phyloP scores from a whole-genome alignment of 495 filamentous ascomycete species.

The Aspergillus nanangensis region DNA sequence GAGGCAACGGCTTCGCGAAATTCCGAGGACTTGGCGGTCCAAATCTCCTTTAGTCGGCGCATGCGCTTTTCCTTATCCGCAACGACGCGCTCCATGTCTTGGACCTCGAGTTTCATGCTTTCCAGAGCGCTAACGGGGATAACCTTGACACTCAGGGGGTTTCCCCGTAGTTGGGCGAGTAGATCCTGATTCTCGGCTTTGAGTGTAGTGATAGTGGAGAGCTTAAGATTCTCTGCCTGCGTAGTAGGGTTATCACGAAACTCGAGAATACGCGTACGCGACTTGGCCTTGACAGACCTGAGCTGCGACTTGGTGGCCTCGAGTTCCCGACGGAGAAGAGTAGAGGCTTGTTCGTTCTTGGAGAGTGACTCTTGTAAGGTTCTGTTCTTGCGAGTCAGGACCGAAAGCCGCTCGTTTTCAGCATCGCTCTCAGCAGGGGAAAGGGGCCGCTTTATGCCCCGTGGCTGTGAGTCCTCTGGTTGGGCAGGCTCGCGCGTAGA shows the following conservation, averaged over 20 bases:
- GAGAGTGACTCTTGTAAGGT: slow-evolving; percentile 74
- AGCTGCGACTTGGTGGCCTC: slow-evolving; percentile 68
- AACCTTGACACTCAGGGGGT: slow-evolving; percentile 38
- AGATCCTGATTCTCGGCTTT: slow-evolving; percentile 82
- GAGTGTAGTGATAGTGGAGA: slow-evolving; percentile 68
- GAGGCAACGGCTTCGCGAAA: slow-evolving; percentile 90
- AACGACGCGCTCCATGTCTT: slow-evolving; percentile 65
- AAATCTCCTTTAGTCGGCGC: slow-evolving; percentile 83
- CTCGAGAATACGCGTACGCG: slow-evolving; percentile 79
- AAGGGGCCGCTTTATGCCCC: slow-evolving; percentile 37
- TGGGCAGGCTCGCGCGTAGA: slow-evolving; percentile 51
- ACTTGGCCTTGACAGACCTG: slow-evolving; percentile 62
- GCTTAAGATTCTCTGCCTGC: slow-evolving; percentile 74
- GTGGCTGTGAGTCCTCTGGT: slow-evolving; percentile 27
- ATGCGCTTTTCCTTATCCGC: slow-evolving; percentile 81
- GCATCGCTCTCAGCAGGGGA: slow-evolving; percentile 63
- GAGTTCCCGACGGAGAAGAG: slow-evolving; percentile 69
- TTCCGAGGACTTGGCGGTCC: slow-evolving; percentile 79
- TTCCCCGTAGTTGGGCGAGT: slow-evolving; percentile 64
- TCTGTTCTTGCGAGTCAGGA: slow-evolving; percentile 77
- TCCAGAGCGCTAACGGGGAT: slow-evolving; percentile 76
- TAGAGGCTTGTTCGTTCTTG: slow-evolving; percentile 58
- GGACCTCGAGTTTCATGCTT: slow-evolving; percentile 65
- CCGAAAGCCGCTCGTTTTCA: slow-evolving; percentile 73
- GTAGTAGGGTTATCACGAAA: slow-evolving; percentile 87